These are phyloP conservation scores for Xylaria sp. DNA, from an alignment of 2,329 filamentous ascomycete species.

Conservation along the genomic window DNA sequence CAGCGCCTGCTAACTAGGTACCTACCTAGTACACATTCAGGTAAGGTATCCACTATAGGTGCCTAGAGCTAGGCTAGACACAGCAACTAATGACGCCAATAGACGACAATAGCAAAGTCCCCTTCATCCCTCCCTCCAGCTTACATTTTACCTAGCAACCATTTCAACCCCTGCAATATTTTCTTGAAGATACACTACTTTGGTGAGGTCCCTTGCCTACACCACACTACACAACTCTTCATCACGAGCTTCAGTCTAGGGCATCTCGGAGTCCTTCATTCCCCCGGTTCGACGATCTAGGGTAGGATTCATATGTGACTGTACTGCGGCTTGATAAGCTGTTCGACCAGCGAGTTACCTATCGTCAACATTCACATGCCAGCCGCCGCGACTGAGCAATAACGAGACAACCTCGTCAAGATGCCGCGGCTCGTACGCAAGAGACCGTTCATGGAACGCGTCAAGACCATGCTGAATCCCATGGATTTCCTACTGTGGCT, in stretches of 20 bases:
- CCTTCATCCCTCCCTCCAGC: too few relatives aligned
- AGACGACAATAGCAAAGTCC: not conserved
- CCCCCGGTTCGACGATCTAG: not conserved
- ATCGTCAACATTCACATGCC: not conserved
- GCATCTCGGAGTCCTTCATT: constrained; percentile 4
- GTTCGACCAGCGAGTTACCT: not conserved
- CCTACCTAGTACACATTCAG: not conserved
- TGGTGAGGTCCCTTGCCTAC: not conserved
- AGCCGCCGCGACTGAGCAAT: not conserved
- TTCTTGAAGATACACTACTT: constrained; percentile 3
- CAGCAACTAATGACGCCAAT: not conserved
- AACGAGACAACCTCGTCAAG: constrained; percentile 38
- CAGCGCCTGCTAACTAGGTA: not conserved
- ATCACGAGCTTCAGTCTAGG: constrained; percentile 1
- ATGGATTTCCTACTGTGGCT: constrained; percentile 90
- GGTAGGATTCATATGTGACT: not conserved
- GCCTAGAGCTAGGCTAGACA: not conserved
- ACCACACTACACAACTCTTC: not conserved
- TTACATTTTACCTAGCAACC: too few relatives aligned
- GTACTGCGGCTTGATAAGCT: not conserved
- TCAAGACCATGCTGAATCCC: constrained; percentile 81
- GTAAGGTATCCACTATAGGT: not conserved
- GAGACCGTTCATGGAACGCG: constrained; percentile 78
- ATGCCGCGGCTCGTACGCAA: constrained; percentile 83
- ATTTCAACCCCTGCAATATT: constrained; percentile 27